Conservation (phyloP, 805 yeast genomes). For the Saccharomycopsis fermentans region DNA sequence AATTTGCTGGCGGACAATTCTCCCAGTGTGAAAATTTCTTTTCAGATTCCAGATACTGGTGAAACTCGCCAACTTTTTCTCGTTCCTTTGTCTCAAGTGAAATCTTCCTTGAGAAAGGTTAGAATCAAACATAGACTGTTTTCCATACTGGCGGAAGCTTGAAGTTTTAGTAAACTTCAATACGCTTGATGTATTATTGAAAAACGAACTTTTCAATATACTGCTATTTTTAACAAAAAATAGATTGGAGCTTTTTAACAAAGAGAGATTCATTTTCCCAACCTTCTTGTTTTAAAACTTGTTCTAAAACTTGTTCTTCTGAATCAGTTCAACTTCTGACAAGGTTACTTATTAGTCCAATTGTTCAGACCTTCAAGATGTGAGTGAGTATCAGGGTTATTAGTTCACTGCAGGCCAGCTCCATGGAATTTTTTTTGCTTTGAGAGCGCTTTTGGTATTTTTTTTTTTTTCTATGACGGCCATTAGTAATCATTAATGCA, state of each 20-base stretch:
- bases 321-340: too few species aligned
- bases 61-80: neutral
- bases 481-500: neutral
- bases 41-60: neutral
- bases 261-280: neutral
- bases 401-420: too few species aligned
- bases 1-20: conserved; percentile 46
- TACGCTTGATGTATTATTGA: neutral
- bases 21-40: conserved; percentile 20
- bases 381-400: too few species aligned
- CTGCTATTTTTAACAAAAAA: neutral
- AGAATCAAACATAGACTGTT: neutral
- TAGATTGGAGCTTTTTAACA: neutral
- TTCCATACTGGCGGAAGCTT: neutral
- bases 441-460: too few species aligned
- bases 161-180: neutral
- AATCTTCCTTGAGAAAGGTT: neutral
- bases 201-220: neutral
- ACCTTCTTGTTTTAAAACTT: too few species aligned
- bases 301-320: too few species aligned
- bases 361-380: too few species aligned
- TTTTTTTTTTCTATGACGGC: too few species aligned
- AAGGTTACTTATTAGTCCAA: too few species aligned
- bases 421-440: too few species aligned
- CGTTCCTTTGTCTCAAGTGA: neutral